Evolutionary conservation across 2,329 filamentous ascomycete species (phyloP).

Genomic region (Rhinocladiella similis): DNA sequence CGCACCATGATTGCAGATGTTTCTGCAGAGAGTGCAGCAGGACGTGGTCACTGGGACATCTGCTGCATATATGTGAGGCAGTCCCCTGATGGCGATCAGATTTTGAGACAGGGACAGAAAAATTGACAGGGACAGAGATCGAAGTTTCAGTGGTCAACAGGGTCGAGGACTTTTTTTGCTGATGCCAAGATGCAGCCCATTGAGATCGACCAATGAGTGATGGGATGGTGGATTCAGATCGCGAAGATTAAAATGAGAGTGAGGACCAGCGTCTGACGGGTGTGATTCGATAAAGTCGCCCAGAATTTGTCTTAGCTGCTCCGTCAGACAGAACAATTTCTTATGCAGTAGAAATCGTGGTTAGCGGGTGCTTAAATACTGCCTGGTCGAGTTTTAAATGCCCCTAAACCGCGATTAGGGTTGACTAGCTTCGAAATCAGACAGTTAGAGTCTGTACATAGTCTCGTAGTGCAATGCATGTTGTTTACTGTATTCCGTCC

Average conservation of each 20-base stretch:
- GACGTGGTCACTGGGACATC: conserved; percentile 16
- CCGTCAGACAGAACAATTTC: background rate
- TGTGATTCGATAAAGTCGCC: too few species aligned
- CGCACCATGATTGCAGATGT: conserved; percentile 15
- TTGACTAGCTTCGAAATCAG: too few species aligned
- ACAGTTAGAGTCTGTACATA: too few species aligned
- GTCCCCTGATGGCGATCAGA: background rate
- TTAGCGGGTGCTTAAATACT: background rate
- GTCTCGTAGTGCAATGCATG: too few species aligned
- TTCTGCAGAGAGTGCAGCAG: conserved; percentile 19
- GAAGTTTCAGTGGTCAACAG: background rate
- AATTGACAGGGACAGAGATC: conserved; percentile 1
- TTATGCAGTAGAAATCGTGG: too few species aligned
- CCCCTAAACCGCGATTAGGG: too few species aligned
- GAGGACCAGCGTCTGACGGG: too few species aligned
- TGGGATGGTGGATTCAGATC: too few species aligned
- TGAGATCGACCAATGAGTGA: too few species aligned
- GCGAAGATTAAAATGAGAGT: too few species aligned
- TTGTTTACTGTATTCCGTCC: too few species aligned
- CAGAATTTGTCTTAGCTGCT: too few species aligned
- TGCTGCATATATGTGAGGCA: conserved; percentile 5
- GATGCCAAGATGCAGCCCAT: background rate
- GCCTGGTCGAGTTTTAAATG: background rate
- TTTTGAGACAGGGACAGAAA: conserved; percentile 7
- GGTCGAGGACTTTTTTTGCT: background rate